A percentile compares a stretch with the other conserved stretches of the same genome.
Evolutionary conservation across 352 stramenopile genomes (phyloP).

Genomic region (Globisporangium megalacanthum): DNA sequence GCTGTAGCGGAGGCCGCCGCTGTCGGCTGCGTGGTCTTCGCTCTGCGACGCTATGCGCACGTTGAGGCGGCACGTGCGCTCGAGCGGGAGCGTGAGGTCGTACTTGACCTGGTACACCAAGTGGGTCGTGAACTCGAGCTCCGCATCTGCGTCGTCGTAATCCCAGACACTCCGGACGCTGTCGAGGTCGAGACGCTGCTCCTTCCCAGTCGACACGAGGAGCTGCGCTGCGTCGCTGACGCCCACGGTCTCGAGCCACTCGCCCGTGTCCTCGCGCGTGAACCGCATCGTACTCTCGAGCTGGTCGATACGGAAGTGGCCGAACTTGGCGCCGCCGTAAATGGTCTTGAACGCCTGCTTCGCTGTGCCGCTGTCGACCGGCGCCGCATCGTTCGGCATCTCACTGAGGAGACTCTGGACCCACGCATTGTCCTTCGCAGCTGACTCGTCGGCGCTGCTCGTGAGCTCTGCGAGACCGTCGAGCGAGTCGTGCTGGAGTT

Average conservation of each 20-base stretch:
- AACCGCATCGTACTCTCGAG: constrained; percentile 46
- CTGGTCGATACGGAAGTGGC: constrained; percentile 65
- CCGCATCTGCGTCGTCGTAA: constrained; percentile 5
- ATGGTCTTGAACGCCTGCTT: constrained; percentile 27
- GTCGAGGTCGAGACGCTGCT: constrained; percentile 7
- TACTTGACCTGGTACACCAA: constrained; percentile 14
- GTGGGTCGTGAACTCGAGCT: constrained; percentile 15
- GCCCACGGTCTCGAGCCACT: constrained; percentile 62
- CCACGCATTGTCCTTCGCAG: constrained; percentile 15
- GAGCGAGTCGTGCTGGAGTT: constrained; percentile 7
- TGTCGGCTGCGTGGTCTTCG: constrained; percentile 1
- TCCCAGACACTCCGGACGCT: constrained; percentile 1
- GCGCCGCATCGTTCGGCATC: not conserved
- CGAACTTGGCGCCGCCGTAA: constrained; percentile 49
- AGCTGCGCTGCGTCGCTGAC: constrained; percentile 41
- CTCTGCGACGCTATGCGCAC: constrained; percentile 6
- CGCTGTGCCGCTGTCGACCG: not conserved
- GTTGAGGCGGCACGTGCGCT: constrained; percentile 12
- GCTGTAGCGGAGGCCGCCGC: constrained; percentile 9
- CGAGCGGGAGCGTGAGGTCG: constrained; percentile 7
- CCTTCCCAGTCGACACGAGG: constrained; percentile 30
- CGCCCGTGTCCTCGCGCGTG: constrained; percentile 52
- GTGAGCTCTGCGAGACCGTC: constrained; percentile 9
- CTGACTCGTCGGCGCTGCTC: not conserved
- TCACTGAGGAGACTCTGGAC: constrained; percentile 24